These are phyloP conservation scores for Starmerella bombi DNA, from an alignment of 805 yeast genomes.

Conservation along the genomic window DNA sequence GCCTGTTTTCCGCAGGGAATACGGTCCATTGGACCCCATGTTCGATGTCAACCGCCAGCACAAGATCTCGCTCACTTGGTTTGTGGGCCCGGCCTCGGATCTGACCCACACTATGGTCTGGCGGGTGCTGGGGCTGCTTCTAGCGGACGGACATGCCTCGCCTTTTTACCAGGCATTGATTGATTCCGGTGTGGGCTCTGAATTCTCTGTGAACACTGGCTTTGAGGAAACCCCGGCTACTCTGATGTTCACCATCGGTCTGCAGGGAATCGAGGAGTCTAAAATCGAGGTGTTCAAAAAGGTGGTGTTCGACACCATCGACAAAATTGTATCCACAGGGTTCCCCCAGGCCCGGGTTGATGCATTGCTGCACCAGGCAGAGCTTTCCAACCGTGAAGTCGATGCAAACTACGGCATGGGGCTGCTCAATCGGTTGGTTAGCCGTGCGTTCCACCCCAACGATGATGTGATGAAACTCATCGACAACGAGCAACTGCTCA, in stretches of 20 bases:
- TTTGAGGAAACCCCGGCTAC: slow-evolving; percentile 67
- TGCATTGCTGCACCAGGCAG: slow-evolving; percentile 80
- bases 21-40: slow-evolving; percentile 78
- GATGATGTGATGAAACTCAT: slow-evolving; percentile 54
- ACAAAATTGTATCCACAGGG: slow-evolving; percentile 31
- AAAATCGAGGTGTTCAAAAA: slow-evolving; percentile 36
- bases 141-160: slow-evolving; percentile 85
- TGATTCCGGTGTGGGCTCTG: slow-evolving; percentile 74
- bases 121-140: slow-evolving; percentile 53
- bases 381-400: slow-evolving; percentile 69
- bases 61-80: slow-evolving; percentile 81
- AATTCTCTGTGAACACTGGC: slow-evolving; percentile 79
- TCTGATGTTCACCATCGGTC: slow-evolving; percentile 70
- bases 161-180: slow-evolving; percentile 77
- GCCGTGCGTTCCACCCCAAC: slow-evolving; percentile 73
- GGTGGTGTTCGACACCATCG: slow-evolving; percentile 37
- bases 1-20: slow-evolving; percentile 29
- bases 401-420: slow-evolving; percentile 83
- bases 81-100: slow-evolving; percentile 58
- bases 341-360: slow-evolving; percentile 53
- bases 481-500: slow-evolving; percentile 49
- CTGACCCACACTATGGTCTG: slow-evolving; percentile 58
- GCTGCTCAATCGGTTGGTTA: slow-evolving; percentile 56
- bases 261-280: slow-evolving; percentile 53
- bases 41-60: slow-evolving; percentile 51